These are phyloP conservation scores for Pinus tabuliformis DNA, from an alignment of 75 land plant genomes.

Conservation along the genomic window DNA sequence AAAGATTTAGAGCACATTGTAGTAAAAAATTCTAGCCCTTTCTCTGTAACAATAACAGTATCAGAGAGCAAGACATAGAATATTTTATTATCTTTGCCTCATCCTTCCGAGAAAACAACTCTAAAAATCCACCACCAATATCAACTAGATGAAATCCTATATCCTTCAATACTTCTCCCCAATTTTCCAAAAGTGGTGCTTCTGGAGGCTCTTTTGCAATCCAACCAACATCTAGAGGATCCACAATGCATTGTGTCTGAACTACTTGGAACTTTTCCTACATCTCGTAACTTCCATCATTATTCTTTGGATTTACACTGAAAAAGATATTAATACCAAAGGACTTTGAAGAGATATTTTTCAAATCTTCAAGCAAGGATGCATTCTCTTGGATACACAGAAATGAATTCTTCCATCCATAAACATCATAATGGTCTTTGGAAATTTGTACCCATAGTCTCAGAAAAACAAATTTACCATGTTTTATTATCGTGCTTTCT, in stretches of 20 bases:
- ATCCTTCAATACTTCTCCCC: slow-evolving; percentile 22
- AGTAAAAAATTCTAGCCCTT: slow-evolving; percentile 40
- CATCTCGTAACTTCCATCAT: slow-evolving; percentile 31
- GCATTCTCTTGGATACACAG: slow-evolving; percentile 29
- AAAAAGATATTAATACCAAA: slow-evolving; percentile 36
- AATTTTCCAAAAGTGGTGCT: slow-evolving; percentile 41
- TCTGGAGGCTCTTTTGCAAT: slow-evolving; percentile 35
- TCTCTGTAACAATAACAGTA: slow-evolving; percentile 37
- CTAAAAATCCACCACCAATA: slow-evolving; percentile 33
- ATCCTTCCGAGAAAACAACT: slow-evolving; percentile 48
- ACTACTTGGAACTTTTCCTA: slow-evolving; percentile 19
- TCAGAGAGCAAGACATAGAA: slow-evolving; percentile 33
- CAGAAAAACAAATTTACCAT: too few species aligned
- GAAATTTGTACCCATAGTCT: slow-evolving; percentile 51
- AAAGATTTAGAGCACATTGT: slow-evolving; percentile 27
- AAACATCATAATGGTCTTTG: slow-evolving; percentile 45
- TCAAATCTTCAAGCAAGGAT: slow-evolving; percentile 22
- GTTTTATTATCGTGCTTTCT: too few species aligned
- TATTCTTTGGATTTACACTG: slow-evolving; percentile 24
- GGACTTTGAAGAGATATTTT: slow-evolving; percentile 20
- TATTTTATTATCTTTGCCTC: slow-evolving; percentile 31
- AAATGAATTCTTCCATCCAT: slow-evolving; percentile 30
- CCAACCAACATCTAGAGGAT: slow-evolving; percentile 30
- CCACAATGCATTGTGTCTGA: slow-evolving; percentile 9
- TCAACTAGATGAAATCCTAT: slow-evolving; percentile 32